These are phyloP conservation scores for Gossypium arboreum DNA, from an alignment of 345 rosid species.

Conservation along the genomic window DNA sequence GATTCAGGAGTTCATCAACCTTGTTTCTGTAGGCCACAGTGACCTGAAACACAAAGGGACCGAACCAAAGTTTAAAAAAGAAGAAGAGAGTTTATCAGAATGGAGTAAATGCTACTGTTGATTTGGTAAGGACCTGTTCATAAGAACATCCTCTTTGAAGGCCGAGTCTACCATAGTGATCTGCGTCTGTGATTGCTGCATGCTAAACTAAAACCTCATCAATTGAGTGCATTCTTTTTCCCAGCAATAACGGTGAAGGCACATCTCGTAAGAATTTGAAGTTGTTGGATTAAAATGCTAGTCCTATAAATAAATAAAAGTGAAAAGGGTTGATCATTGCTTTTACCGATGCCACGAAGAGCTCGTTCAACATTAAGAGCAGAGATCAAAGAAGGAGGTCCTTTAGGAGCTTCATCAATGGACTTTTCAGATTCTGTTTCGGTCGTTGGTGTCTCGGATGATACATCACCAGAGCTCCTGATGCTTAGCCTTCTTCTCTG, in stretches of 20 bases:
- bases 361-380: conserved; percentile 70
- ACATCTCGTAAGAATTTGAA: background rate
- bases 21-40: conserved; percentile 45
- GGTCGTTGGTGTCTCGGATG: conserved; percentile 31
- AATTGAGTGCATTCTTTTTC: conserved; percentile 11
- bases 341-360: conserved; percentile 78
- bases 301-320: background rate
- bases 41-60: conserved; percentile 28
- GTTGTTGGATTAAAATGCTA: background rate
- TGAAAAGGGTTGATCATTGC: background rate
- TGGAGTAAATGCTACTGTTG: background rate
- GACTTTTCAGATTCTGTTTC: conserved; percentile 42
- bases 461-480: conserved; percentile 35
- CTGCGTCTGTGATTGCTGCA: conserved; percentile 90
- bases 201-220: conserved; percentile 36
- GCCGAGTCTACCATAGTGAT: conserved; percentile 74
- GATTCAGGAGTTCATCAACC: conserved; percentile 44
- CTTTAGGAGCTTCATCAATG: conserved; percentile 56
- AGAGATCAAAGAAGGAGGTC: conserved; percentile 45
- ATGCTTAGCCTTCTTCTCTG: conserved; percentile 5
- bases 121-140: conserved; percentile 42
- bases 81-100: background rate
- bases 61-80: background rate
- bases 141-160: conserved; percentile 53
- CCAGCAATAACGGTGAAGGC: background rate